phyloP scores from a whole-genome alignment of 192 early-diverging fungal species.

The Coemansia sp. region DNA sequence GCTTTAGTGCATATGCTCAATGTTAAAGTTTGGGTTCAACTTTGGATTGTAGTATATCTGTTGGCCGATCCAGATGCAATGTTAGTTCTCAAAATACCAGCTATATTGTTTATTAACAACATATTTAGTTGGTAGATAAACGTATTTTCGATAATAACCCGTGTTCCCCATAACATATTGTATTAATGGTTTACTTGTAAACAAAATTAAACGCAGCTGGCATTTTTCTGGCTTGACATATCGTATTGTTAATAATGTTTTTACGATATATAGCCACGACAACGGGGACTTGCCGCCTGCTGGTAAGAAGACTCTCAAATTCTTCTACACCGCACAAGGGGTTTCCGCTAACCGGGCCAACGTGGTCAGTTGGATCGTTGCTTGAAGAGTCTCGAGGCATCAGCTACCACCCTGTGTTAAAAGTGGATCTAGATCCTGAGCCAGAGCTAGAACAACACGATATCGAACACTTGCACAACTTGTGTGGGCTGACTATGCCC shows the following conservation, averaged over 20 bases:
- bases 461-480: slow-evolving; percentile 23
- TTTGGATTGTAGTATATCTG: no score
- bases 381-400: slow-evolving; percentile 15
- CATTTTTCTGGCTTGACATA: no score
- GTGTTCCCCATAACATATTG: neutral
- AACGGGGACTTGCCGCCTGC: neutral
- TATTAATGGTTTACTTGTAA: neutral
- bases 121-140: no score
- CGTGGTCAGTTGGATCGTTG: slow-evolving; percentile 24
- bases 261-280: neutral
- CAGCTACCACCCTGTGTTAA: neutral
- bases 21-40: no score
- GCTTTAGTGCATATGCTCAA: no score
- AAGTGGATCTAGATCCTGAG: slow-evolving; percentile 10
- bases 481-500: slow-evolving; percentile 32
- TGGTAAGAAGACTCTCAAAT: neutral
- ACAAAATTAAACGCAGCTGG: neutral
- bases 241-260: neutral
- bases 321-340: neutral
- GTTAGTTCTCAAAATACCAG: no score
- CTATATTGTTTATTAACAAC: no score
- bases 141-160: no score
- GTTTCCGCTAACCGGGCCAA: slow-evolving; percentile 25
- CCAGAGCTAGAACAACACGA: slow-evolving; percentile 4
- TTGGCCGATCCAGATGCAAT: no score